Evolutionary conservation across 768 basidiomycete genomes (phyloP), one percentile per base, ranked within the genome.

Genomic region (Tricholoma matsutake): DNA sequence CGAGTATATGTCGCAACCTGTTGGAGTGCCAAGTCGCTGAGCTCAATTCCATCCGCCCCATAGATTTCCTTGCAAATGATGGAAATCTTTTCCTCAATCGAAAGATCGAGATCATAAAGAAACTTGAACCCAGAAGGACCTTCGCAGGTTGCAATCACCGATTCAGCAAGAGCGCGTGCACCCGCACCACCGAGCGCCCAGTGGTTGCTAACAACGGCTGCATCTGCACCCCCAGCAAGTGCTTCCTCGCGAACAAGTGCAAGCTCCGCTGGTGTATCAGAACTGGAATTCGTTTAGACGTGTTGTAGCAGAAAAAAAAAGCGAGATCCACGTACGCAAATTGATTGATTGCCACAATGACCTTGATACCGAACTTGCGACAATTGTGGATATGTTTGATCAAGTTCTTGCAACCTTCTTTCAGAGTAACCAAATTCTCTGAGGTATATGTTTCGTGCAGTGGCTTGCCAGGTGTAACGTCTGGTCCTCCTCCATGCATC

Each of bases 401-500:
- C 67, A 99, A 77, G 78, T 99, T 99, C 76, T 91, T 87, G 79
- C 91, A 94, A 37, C 96, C 96, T 72, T 92, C 90, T 73, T 87
- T 87, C 58, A 99, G 86, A 10, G 86, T 92, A 61, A 88, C 88
- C 54, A 98, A 82, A 71, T 98, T 87, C 78, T 98, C 96, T 71
- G 91, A 89, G 62, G 92, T 93, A 75, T 99, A 99, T 45, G 92
- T 94, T 52, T 92, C 92, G 65, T 91, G 89, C 43, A 98, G 83
- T 22, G 96, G 85, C 74, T 97, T 98, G 55, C 96, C 96, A 28
- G 96, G 96, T 2, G 92, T 91, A 57, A 98, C 96, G 25, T 97
- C 95, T 5, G 96, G 96, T 61, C 92, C 97, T 62, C 96, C 96
- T 45, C 96, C 96, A 72, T 99, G 96, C 96, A 99, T 99, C 83